These are phyloP conservation scores for Pichia membranifaciens DNA, from an alignment of 805 yeast genomes.

Conservation along the genomic window DNA sequence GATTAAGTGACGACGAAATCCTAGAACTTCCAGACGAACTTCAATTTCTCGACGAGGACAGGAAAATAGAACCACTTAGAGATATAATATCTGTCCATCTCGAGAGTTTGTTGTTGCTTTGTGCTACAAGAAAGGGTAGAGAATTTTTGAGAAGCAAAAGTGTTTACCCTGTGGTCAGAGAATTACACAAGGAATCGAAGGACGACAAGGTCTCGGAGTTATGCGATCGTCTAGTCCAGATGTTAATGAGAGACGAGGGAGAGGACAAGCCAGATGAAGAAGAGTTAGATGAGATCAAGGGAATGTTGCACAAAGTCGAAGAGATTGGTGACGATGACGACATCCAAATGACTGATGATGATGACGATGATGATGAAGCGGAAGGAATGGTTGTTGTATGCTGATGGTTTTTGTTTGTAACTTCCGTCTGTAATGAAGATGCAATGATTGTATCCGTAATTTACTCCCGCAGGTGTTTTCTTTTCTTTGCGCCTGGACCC, in stretches of 20 bases:
- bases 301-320: slow-evolving; percentile 37
- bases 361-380: slow-evolving; percentile 12
- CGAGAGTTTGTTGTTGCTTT: slow-evolving; percentile 72
- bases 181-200: slow-evolving; percentile 59
- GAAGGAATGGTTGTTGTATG: slow-evolving; percentile 15
- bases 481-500: no score
- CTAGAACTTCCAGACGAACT: slow-evolving; percentile 84
- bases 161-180: slow-evolving; percentile 82
- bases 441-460: no score
- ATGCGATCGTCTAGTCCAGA: slow-evolving; percentile 80
- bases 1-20: slow-evolving; percentile 76
- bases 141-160: slow-evolving; percentile 73
- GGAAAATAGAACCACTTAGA: slow-evolving; percentile 64
- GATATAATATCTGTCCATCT: slow-evolving; percentile 66
- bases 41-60: slow-evolving; percentile 70
- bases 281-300: slow-evolving; percentile 40
- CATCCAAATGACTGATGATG: slow-evolving; percentile 9
- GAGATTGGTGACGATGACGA: slow-evolving; percentile 10
- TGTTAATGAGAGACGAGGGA: slow-evolving; percentile 89
- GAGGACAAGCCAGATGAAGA: slow-evolving; percentile 45
- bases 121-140: slow-evolving; percentile 70
- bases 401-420: not conserved
- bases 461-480: no score
- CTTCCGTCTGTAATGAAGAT: no score
- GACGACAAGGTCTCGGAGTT: slow-evolving; percentile 49